Conservation (phyloP, 805 yeast genomes). For the Candida glaebosa region DNA sequence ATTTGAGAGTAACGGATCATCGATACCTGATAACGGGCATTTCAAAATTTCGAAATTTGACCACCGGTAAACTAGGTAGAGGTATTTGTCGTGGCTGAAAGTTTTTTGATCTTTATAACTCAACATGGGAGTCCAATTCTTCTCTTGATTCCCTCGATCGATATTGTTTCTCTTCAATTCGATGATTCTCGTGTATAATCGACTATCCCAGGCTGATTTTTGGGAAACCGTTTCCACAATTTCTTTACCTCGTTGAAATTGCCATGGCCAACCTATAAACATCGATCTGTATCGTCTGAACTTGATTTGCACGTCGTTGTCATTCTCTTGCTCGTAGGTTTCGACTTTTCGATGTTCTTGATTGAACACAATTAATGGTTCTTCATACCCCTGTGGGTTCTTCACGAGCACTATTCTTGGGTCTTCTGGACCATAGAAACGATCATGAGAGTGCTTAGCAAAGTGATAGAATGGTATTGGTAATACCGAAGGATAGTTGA, state of each 20-base stretch:
- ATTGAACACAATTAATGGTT: conserved; percentile 26
- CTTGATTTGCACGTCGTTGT: conserved; percentile 3
- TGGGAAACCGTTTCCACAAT: conserved; percentile 20
- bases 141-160: conserved; percentile 14
- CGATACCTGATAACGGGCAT: conserved; percentile 18
- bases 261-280: conserved; percentile 32
- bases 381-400: conserved; percentile 23
- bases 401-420: conserved; percentile 21
- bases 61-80: conserved; percentile 35
- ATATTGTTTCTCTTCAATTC: conserved; percentile 17
- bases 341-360: conserved; percentile 12
- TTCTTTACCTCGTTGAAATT: conserved; percentile 26
- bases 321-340: conserved; percentile 1
- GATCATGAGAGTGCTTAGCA: conserved; percentile 8
- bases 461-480: conserved; percentile 15
- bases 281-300: conserved; percentile 21
- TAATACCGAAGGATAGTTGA: conserved; percentile 12
- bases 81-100: conserved; percentile 22
- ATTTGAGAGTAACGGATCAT: conserved; percentile 4
- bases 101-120: conserved; percentile 19
- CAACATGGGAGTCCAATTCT: conserved; percentile 42
- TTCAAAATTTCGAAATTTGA: conserved; percentile 22
- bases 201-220: conserved; percentile 11
- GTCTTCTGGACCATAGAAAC: conserved; percentile 26
- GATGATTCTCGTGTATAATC: conserved; percentile 16